Base-by-base conservation (phyloP, 441 rosid genomes). In the California macrophylla region DNA sequence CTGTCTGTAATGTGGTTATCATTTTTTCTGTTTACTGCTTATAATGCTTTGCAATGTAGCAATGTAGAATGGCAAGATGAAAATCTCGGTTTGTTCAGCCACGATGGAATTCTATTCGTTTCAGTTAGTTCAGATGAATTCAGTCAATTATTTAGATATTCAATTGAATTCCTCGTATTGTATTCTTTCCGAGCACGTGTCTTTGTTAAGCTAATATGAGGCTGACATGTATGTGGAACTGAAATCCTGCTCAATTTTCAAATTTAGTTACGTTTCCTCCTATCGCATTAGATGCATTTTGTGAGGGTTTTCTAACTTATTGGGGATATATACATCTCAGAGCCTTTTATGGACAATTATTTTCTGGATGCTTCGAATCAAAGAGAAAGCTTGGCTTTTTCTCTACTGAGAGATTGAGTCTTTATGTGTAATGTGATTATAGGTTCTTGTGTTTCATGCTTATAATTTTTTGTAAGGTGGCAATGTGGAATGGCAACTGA, bases 371-470 rank as follows among this genome's bases (percentile, higher is more conserved):
- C 23, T 50, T n/a, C 58, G 21, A n/a, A 50, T n/a, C 58, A 50
- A 50, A 50, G 86, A 74, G 92, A 74, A 66, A 80, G 89, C 56
- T 15, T 84, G 75, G 79, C 87, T n/a, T n/a, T n/a, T 82, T 87
- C 84, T 87, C 90, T 28, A 81, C 85, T 0, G 92, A 87, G 83
- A 83, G 92, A 67, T 61, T 87, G 63, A 80, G 82, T 62, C 86
- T n/a, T n/a, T n/a, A n/a, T 32, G 3, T 32, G 38, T 32, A 0
- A 32, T 32, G 38, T 32, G 4, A 0, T 32, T 32, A 32, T 32
- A 32, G 4, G 38, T 32, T 32, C 1, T 32, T 32, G 1, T 32
- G 38, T 32, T 32, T 32, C 4, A 8, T 32, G 38, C 38, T 32
- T 5, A 32, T 32, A 32, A 8, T 32, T 32, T 32, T 32, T 32